Evolutionary conservation across 2,329 filamentous ascomycete species (phyloP), one percentile per base, ranked within the genome.

Genomic region (Fusarium nurragi): DNA sequence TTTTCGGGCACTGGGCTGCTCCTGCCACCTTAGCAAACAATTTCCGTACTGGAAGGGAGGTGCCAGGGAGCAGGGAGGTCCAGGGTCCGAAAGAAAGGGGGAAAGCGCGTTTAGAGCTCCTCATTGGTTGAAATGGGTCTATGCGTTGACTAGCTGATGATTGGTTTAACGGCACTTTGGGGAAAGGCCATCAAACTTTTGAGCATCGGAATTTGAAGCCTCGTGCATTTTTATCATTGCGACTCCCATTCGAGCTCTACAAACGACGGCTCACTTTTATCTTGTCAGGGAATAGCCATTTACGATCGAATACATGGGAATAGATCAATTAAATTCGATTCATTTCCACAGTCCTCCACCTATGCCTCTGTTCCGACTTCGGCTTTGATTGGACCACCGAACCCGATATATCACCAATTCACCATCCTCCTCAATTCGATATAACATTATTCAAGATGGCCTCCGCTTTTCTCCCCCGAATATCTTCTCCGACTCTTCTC

Each of bases 381-480:
- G 21, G 43, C 60, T 51, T 30, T 36, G 26, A 64, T 36, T 47
- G 43, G 36, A 65, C 58, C 54, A 37, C 56, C 38, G 32, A 47
- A 50, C 36, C 45, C 28, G 28, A 53, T 38, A 53, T 41, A 58
- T 48, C 49, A 41, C 25, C 45, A 66, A 50, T 39, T 48, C 49
- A 41, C 25, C 45, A 66, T 53, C 41, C 64, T 57, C 43, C 23
- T 41, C 26, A 49, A 52, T 39, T 28, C 49, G 18, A 46, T 51
- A 26, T 54, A 48, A 23, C 39, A 5, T 14, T 60, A 49, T 60
- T 69, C 70, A 77, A 68, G 50, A 86, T 86, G 83, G 82, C 83
- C 44, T 77, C 82, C 21, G 78, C 83, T 44, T 82, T 90, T 64
- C 77, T 90, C 55, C 86, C 88, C 47, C 81, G 83, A 60, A 75